Conservation (phyloP, 2,329 filamentous ascomycete genomes). For the Apiospora hydei region DNA sequence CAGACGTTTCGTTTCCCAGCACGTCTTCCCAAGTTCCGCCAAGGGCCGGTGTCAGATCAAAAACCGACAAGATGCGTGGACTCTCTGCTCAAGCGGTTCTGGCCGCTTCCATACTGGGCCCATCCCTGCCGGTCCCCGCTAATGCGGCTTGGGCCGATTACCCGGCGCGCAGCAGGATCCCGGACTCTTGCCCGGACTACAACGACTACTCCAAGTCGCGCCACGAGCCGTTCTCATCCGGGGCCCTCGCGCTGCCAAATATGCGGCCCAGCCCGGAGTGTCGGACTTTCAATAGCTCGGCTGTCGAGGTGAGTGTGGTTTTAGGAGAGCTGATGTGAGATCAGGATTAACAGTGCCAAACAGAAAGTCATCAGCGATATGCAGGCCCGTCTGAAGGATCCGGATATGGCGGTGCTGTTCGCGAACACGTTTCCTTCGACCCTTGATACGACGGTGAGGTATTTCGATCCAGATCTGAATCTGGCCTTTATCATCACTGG, state of each 20-base stretch:
- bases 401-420: conserved; percentile 20
- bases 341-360: background rate
- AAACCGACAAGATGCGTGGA: background rate
- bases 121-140: background rate
- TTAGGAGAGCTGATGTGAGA: too few relatives aligned
- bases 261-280: conserved; percentile 24
- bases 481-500: conserved; percentile 23
- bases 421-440: conserved; percentile 22
- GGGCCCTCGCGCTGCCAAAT: conserved; percentile 10
- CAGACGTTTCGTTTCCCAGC: background rate
- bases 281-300: conserved; percentile 23
- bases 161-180: background rate
- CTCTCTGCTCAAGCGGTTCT: background rate
- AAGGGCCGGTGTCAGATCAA: background rate
- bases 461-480: conserved; percentile 19
- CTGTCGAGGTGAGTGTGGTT: background rate
- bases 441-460: conserved; percentile 21
- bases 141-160: background rate
- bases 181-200: conserved; percentile 21
- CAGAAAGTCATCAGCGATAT: conserved; percentile 24
- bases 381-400: conserved; percentile 23
- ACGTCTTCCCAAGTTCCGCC: background rate
- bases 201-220: conserved; percentile 17
- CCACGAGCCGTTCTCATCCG: conserved; percentile 15
- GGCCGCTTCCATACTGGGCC: background rate